Evolutionary conservation across 169 alveolate genomes (phyloP).

Genomic region (Plasmodium blacklocki): DNA sequence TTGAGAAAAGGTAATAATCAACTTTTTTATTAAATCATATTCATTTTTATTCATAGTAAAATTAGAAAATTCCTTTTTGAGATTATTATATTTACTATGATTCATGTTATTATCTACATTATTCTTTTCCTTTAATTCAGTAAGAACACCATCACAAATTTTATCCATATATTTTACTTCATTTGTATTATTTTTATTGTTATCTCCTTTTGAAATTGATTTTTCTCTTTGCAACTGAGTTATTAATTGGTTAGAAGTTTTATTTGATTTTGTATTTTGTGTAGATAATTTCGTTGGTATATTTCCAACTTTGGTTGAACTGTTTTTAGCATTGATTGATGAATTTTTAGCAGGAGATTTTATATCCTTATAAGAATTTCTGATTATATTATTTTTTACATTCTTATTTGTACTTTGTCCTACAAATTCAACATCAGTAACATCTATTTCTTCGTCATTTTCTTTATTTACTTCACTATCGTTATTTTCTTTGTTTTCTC

Average conservation of each 20-base stretch:
- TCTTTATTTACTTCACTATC: too few species aligned
- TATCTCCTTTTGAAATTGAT: not conserved
- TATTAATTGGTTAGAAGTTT: too few species aligned
- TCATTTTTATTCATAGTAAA: slow-evolving; percentile 18
- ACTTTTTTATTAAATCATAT: slow-evolving; percentile 21
- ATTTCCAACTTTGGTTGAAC: not conserved
- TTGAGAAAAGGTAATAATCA: not conserved
- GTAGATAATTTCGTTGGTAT: not conserved
- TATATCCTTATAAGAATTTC: too few species aligned
- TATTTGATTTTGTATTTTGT: not conserved
- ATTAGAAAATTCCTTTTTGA: not conserved
- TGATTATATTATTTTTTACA: too few species aligned
- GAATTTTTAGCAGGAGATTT: not conserved
- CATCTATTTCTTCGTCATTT: too few species aligned
- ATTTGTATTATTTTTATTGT: too few species aligned
- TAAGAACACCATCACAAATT: slow-evolving; percentile 13
- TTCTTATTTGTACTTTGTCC: too few species aligned
- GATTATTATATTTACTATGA: slow-evolving; percentile 11
- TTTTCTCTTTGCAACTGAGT: not conserved
- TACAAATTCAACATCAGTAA: too few species aligned
- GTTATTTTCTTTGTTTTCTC: too few species aligned
- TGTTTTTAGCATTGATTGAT: not conserved
- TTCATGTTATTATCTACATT: not conserved
- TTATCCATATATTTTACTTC: slow-evolving; percentile 5
- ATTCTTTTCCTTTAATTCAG: not conserved